Conservation (phyloP, 1,139 yeast genomes). For the Blastobotrys indianensis region DNA sequence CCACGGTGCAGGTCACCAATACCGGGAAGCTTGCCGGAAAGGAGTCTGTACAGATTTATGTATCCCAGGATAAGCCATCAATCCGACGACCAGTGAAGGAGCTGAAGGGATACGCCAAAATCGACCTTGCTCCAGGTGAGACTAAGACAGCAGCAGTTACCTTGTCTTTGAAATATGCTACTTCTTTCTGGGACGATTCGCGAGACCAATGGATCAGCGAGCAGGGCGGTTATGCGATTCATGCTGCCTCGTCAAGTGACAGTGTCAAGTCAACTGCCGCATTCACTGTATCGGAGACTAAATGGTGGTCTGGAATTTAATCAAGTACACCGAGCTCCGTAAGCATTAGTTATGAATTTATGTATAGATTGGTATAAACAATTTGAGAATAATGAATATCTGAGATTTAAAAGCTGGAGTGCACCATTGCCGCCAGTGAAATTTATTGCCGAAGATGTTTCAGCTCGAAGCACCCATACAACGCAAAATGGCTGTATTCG, state of each 20-base stretch:
- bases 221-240: constrained; percentile 44
- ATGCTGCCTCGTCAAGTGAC: constrained; percentile 40
- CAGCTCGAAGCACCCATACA: too few species aligned
- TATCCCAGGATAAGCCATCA: constrained; percentile 38
- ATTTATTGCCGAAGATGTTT: too few species aligned
- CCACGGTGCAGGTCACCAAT: constrained; percentile 41
- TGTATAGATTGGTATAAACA: too few species aligned
- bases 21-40: constrained; percentile 40
- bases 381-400: too few species aligned
- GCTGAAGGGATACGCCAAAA: constrained; percentile 50
- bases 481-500: too few species aligned
- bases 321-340: too few species aligned
- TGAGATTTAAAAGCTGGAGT: too few species aligned
- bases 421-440: too few species aligned
- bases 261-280: constrained; percentile 26
- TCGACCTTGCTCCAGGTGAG: constrained; percentile 41
- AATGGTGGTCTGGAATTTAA: constrained; percentile 26
- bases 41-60: constrained; percentile 45
- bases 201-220: constrained; percentile 47
- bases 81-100: constrained; percentile 52
- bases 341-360: too few species aligned
- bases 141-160: constrained; percentile 35
- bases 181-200: constrained; percentile 50
- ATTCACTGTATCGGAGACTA: constrained; percentile 28
- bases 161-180: constrained; percentile 44